These are phyloP conservation scores for Podila verticillata DNA, from an alignment of 192 early-diverging fungal species.

Conservation along the genomic window DNA sequence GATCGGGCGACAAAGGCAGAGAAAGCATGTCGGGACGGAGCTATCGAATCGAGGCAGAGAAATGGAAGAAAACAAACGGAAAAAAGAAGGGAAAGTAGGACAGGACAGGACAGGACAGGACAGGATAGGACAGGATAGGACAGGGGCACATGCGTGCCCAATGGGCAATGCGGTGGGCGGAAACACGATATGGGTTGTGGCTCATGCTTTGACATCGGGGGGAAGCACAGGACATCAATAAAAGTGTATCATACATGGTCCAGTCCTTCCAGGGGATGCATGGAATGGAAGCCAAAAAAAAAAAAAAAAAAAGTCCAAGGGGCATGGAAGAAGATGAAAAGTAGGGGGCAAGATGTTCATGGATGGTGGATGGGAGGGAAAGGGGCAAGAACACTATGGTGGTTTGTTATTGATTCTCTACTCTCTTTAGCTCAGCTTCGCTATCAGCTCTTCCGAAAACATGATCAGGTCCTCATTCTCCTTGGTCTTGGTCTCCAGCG, in stretches of 20 bases:
- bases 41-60: not conserved
- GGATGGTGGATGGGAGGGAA: no score
- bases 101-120: not conserved
- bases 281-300: slow-evolving; percentile 1
- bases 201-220: no score
- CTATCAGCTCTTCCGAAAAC: slow-evolving; percentile 42
- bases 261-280: no score
- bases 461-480: slow-evolving; percentile 48
- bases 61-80: not conserved
- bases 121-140: not conserved
- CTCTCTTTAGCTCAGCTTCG: slow-evolving; percentile 25
- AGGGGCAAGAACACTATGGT: no score
- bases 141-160: no score
- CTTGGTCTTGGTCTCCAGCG: slow-evolving; percentile 41
- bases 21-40: not conserved
- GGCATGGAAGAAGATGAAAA: no score
- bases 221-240: not conserved
- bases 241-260: no score
- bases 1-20: not conserved
- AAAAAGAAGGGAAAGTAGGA: not conserved
- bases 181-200: no score
- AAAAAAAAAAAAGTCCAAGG: not conserved
- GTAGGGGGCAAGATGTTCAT: no score
- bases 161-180: no score
- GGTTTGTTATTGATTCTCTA: not conserved